These are phyloP conservation scores for Fraxinus pennsylvanica DNA, from an alignment of 257 asterid species.

Conservation along the genomic window DNA sequence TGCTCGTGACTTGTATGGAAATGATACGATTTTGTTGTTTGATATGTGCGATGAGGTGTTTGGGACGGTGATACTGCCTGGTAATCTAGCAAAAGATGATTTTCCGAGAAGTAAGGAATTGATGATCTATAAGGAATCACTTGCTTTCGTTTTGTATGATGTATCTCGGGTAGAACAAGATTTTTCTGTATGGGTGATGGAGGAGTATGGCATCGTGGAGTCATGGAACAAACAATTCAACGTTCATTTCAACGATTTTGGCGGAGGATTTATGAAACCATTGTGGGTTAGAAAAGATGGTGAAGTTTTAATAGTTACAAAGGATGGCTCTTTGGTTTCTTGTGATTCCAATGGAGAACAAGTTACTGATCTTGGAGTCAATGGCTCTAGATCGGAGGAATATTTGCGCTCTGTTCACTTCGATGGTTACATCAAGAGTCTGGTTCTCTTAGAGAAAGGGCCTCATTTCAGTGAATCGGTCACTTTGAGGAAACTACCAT, in stretches of 20 bases:
- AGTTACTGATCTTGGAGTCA: constrained; percentile 31
- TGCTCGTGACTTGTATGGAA: constrained; percentile 17
- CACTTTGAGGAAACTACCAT: constrained; percentile 21
- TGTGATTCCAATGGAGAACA: constrained; percentile 23
- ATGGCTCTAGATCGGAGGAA: constrained; percentile 28
- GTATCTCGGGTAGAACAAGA: constrained; percentile 6
- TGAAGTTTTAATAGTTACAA: constrained; percentile 27
- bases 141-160: constrained; percentile 31
- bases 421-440: constrained; percentile 30
- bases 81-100: constrained; percentile 14
- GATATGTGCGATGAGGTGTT: constrained; percentile 46
- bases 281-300: constrained; percentile 40
- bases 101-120: constrained; percentile 22
- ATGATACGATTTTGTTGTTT: constrained; percentile 34
- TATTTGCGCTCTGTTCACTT: constrained; percentile 32
- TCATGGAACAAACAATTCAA: constrained; percentile 41
- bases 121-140: constrained; percentile 26
- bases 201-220: constrained; percentile 37
- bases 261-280: constrained; percentile 34
- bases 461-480: constrained; percentile 21
- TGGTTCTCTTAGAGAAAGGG: constrained; percentile 38
- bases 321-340: constrained; percentile 31
- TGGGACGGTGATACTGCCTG: constrained; percentile 33
- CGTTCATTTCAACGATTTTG: constrained; percentile 18
- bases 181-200: constrained; percentile 49